Base-by-base conservation (phyloP, 225 moss, liverwort and hornwort genomes). In the Polytrichum formosum region DNA sequence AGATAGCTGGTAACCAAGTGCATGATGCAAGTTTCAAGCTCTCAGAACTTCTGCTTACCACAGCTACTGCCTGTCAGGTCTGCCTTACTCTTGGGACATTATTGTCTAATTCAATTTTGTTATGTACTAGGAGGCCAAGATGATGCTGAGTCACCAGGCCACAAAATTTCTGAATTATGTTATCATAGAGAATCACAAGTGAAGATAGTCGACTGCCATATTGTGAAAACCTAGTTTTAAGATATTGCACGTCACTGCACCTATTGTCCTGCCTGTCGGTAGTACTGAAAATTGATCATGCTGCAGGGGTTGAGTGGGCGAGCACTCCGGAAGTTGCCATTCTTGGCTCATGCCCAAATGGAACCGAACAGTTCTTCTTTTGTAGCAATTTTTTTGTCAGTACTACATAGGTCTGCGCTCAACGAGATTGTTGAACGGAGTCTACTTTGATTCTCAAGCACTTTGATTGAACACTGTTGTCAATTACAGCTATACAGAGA, bases 271-370 rank as follows among this genome's bases (percentile, higher is more conserved):
- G 21, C n/a, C 21, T 22, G 59, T 60, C n/a, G 7, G 59, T 59
- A 6, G 21, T 6, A 60, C 59, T 60, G 59, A 60, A 56, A 60
- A 25, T 60, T 46, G 16, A 46, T 46, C 46, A 46, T 46, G 13
- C 46, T 70, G 73, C 74, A 80, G 84, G 77, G 84, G 6, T 71
- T 80, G n/a, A 83, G 83, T 75, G 84, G 84, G 69, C 76, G 84
- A 35, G 80, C 74, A 19, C 65, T 84, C 30, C 70, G 80, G 20
- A 84, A 84, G 71, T 72, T 84, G 31, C 84, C 84, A 4, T 80
- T 80, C 63, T 67, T 84, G 8, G 80, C 84, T 5, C 77, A 84
- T 68, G 74, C 71, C 9, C 68, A 70, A 30, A 4, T 77, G 17
- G 28, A 67, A 20, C 37, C 53, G 9, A 27, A 33, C 46, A 64